phyloP scores from a whole-genome alignment of 2,329 filamentous ascomycete genomes.

The Penicillium sp. region DNA sequence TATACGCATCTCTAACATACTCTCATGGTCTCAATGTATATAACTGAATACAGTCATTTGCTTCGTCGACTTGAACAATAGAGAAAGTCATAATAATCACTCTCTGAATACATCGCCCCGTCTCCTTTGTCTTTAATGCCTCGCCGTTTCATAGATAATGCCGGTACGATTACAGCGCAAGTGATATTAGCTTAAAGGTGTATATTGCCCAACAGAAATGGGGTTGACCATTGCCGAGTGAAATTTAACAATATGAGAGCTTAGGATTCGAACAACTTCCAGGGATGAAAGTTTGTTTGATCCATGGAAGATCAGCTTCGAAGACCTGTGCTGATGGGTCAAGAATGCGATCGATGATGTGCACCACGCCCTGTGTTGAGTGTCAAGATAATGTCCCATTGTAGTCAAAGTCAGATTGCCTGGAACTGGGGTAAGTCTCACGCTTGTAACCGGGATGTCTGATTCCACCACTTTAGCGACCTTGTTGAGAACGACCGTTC shows the following conservation, averaged over 20 bases:
- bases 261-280: neutral
- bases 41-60: too few relatives aligned
- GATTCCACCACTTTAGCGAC: neutral
- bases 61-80: too few relatives aligned
- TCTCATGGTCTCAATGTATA: too few relatives aligned
- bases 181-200: too few relatives aligned
- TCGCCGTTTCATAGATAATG: too few relatives aligned
- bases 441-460: neutral
- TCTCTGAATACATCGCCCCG: too few relatives aligned
- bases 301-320: neutral
- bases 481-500: neutral
- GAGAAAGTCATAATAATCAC: too few relatives aligned
- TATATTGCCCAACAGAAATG: too few relatives aligned
- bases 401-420: neutral
- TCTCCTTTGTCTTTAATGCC: too few relatives aligned
- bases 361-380: neutral
- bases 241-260: neutral
- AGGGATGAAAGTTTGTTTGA: neutral
- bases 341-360: neutral
- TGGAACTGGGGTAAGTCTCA: neutral
- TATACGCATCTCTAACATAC: too few relatives aligned
- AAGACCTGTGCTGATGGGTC: neutral
- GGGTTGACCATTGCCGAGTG: too few relatives aligned
- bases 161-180: too few relatives aligned
- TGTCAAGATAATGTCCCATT: neutral